Base-by-base conservation (phyloP, 257 asterid genomes). In the Rauvolfia tetraphylla region DNA sequence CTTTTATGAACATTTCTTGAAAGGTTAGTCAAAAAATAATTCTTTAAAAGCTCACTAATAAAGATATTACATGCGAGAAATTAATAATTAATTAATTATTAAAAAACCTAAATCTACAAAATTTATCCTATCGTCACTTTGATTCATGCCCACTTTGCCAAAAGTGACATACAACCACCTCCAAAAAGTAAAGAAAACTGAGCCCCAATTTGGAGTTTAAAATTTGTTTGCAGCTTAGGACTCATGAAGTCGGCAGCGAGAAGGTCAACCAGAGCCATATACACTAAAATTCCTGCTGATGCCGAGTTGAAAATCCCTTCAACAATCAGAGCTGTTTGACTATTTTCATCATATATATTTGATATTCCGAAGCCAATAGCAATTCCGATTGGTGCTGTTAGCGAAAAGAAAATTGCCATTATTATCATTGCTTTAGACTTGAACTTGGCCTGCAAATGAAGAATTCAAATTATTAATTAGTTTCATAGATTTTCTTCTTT, bases 221-320 rank as follows among this genome's bases (percentile, higher is more conserved):
- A 10, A 56, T 71, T 84, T 3, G 27, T 33, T 31, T 81, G 80
- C 34, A 84, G 27, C 25, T 62, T 73, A 1, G 87, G 73, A 72
- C 63, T 75, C 85, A 76, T 84, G 41, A 79, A 81, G 48, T 81
- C 87, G 4, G 78, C 68, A 1, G 85, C 83, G 8, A 84, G 80
- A 33, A 84, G 80, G 65, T 81, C 83, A 4, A 84, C 83, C 1
- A 84, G 83, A 58, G 87, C 83, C 87, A 84, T 81, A 12, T 84
- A 81, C 2, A 81, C 56, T 11, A 84, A 61, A 2, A 84, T 84
- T 5, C 87, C 87, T 31, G 87, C 85, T 4, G 87, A 73, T 12
- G 85, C 87, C 57, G 87, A 84, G 68, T 84, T 74, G 13, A 84
- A 75, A 12, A 73, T 31, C 41, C 87, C 87, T 63, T 81, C 81